Base-by-base conservation (phyloP, 2,329 filamentous ascomycete genomes). In the Cucurbitaria berberidis region DNA sequence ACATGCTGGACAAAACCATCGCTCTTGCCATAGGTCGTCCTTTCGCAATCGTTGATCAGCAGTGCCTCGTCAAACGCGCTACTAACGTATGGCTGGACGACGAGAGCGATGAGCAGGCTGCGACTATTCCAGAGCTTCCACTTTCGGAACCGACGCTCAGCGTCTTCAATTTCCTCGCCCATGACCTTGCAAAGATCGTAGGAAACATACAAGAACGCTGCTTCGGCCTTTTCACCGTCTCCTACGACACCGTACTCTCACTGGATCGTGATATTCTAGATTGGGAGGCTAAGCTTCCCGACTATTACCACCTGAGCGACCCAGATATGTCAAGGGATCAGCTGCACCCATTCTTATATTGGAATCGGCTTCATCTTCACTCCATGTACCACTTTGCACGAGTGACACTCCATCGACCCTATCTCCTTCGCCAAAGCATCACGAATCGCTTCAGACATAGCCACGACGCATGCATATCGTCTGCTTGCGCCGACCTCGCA, bases 51-150 rank as follows among this genome's bases (percentile, higher is more conserved):
- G 69, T 74, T 7, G 73, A 76, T 36, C 67, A 72, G 30, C 74
- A 77, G 51, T 77, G 74, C 52, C 66, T 76, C 34, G 69, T 72
- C 15, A 75, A 74, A 51, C 63, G 69, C 34, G 68, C 72, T 0
- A 67, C 68, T n/a, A 78, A 78, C 24, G 62, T 77, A 24, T 78
- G 71, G 70, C 51, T 77, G 1, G 75, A 77, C 42, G 70, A 73
- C 29, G 61, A 74, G 40, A 59, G 55, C 9, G 65, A 74, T 43
- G 74, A 75, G 5, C 61, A 68, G 18, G 72, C 72, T 13, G 44
- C 50, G 10, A 34, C 19, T 7, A 58, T 58, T 1, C 50, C 56
- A 1, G 63, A 66, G 21, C 56, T 58, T 11, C 64, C 70, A 1
- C 44, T 75, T 3, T 64, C 63, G 0, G 66, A 71, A 9, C 76